phyloP scores from a whole-genome alignment of 306 rosid species.

The Heteromeles arbutifolia region DNA sequence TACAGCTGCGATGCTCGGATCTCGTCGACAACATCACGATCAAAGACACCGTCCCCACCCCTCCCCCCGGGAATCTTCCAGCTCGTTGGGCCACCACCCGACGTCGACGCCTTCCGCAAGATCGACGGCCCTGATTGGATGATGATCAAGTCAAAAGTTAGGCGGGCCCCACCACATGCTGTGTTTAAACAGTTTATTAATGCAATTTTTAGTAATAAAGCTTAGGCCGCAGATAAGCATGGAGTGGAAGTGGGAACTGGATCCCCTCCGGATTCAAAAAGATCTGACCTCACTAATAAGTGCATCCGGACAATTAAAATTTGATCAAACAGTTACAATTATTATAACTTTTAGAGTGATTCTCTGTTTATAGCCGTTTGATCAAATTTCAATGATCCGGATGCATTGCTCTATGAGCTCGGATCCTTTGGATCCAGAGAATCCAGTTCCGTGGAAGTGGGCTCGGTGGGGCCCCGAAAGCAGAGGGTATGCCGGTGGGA shows the following conservation, averaged over 20 bases:
- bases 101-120: slow-evolving; percentile 5
- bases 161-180: not conserved
- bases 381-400: too few species aligned
- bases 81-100: slow-evolving; percentile 14
- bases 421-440: too few species aligned
- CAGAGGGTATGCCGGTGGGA: too few species aligned
- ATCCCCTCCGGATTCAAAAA: too few species aligned
- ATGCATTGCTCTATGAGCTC: too few species aligned
- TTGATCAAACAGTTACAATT: too few species aligned
- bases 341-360: too few species aligned
- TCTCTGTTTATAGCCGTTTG: too few species aligned
- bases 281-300: too few species aligned
- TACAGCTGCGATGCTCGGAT: slow-evolving; percentile 14
- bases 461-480: not conserved
- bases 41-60: slow-evolving; percentile 16
- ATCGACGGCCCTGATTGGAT: not conserved
- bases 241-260: not conserved
- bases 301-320: too few species aligned
- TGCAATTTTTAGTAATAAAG: not conserved
- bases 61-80: slow-evolving; percentile 23
- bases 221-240: not conserved
- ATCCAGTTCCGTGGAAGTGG: not conserved
- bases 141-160: not conserved
- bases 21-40: slow-evolving; percentile 16
- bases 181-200: not conserved